Conservation (phyloP, 2,329 filamentous ascomycete species). For the Aspergillus sp. region DNA sequence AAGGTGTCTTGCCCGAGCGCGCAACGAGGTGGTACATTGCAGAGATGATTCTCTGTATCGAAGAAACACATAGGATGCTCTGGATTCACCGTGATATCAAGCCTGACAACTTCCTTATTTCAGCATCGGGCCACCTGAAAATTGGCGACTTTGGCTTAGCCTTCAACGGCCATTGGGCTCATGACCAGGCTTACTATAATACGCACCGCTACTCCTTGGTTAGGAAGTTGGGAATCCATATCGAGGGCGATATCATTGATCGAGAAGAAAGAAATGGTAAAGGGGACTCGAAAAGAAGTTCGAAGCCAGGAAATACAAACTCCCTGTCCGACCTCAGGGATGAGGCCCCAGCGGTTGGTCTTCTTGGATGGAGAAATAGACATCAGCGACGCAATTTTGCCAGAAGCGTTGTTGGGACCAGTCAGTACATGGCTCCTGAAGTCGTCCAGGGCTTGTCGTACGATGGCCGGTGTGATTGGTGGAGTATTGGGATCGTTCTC, state of each 20-base stretch:
- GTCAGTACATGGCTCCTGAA: conserved; percentile 97
- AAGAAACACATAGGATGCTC: conserved; percentile 76
- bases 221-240: conserved; percentile 62
- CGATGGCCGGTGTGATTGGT: conserved; percentile 92
- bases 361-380: conserved; percentile 63
- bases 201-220: conserved; percentile 72
- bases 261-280: conserved; percentile 43
- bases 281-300: conserved; percentile 11
- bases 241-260: conserved; percentile 68
- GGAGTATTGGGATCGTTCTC: conserved; percentile 89
- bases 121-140: conserved; percentile 78
- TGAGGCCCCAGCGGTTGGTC: conserved; percentile 35
- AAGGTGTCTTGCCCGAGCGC: conserved; percentile 71
- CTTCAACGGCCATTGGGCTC: conserved; percentile 91
- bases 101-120: conserved; percentile 93
- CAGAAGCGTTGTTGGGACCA: conserved; percentile 83
- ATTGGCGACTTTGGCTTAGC: conserved; percentile 95
- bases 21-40: conserved; percentile 81
- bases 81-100: conserved; percentile 97
- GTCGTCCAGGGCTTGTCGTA: conserved; percentile 74
- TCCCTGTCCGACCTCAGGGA: conserved; percentile 28
- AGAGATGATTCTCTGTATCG: conserved; percentile 92
- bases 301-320: conserved; percentile 10
- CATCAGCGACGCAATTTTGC: conserved; percentile 64
- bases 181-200: conserved; percentile 79